Evolutionary conservation across 208 protist species (phyloP).

Genomic region (Wallacemonas sp.): DNA sequence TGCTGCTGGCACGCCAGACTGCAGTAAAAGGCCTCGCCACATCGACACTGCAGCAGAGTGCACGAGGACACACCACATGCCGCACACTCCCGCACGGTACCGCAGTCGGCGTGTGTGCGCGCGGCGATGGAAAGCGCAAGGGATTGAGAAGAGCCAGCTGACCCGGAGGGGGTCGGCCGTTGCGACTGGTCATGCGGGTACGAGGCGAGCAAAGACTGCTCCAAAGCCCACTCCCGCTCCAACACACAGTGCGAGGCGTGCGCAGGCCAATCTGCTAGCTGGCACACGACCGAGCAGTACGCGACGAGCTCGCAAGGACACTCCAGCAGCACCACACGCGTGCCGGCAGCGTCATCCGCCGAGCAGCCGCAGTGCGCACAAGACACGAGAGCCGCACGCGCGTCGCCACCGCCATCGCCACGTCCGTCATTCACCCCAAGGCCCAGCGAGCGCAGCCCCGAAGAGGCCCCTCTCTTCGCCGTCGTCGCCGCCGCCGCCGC

Average conservation of each 20-base stretch:
- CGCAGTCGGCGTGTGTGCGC: background rate
- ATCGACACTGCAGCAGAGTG: slow-evolving; percentile 23
- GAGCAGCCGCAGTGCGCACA: background rate
- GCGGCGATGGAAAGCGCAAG: background rate
- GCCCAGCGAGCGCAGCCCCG: too few species aligned
- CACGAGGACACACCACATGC: slow-evolving; percentile 13
- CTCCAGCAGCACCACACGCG: slow-evolving; percentile 16
- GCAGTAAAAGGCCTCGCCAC: slow-evolving; percentile 28
- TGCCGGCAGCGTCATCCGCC: background rate
- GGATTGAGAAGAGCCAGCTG: too few species aligned
- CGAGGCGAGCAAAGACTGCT: too few species aligned
- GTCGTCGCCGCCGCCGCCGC: background rate
- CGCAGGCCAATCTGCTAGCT: slow-evolving; percentile 43
- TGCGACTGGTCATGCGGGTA: slow-evolving; percentile 3
- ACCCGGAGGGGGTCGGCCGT: slow-evolving; percentile 10
- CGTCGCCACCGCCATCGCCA: background rate
- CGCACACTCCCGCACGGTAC: background rate
- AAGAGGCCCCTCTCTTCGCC: too few species aligned
- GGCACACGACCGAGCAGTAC: slow-evolving; percentile 44
- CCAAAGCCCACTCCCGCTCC: slow-evolving; percentile 4
- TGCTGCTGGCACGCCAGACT: slow-evolving; percentile 15
- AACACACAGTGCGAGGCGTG: slow-evolving; percentile 21
- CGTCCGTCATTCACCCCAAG: background rate
- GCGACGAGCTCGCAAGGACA: slow-evolving; percentile 36
- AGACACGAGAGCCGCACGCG: background rate